A percentile compares a stretch with the other conserved stretches of the same genome.
phyloP scores from a whole-genome alignment of 1,139 yeast genomes.

The Hyphopichia burtonii region DNA sequence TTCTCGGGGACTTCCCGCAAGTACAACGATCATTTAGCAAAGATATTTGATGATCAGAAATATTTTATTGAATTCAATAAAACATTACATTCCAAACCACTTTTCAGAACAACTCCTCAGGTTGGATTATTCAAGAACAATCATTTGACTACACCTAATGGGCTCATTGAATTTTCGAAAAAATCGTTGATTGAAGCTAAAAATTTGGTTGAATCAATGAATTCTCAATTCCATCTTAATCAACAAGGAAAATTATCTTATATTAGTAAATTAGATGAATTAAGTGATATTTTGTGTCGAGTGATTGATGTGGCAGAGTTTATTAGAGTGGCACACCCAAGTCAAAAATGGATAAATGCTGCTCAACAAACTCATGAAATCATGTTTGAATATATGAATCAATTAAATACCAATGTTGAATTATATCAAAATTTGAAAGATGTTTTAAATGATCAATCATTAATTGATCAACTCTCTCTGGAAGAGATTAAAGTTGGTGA shows the following conservation, averaged over 20 bases:
- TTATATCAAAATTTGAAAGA: constrained; percentile 59
- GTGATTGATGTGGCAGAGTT: constrained; percentile 95
- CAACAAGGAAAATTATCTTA: constrained; percentile 50
- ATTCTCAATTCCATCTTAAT: constrained; percentile 35
- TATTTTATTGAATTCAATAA: constrained; percentile 38
- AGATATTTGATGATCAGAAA: constrained; percentile 47
- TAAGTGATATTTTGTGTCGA: constrained; percentile 86
- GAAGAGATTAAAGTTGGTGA: constrained; percentile 87
- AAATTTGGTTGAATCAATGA: constrained; percentile 54
- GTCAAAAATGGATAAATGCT: constrained; percentile 64
- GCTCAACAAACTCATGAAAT: constrained; percentile 88
- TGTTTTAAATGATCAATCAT: constrained; percentile 47
- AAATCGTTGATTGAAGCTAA: constrained; percentile 66
- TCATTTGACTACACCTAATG: constrained; percentile 64
- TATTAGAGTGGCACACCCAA: constrained; percentile 85
- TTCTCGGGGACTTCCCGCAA: background rate
- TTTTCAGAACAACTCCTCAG: constrained; percentile 11
- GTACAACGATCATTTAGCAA: background rate
- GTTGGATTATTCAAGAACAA: constrained; percentile 78
- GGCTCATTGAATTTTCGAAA: constrained; percentile 65
- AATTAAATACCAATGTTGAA: constrained; percentile 79
- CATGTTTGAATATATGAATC: constrained; percentile 93
- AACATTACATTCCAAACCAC: background rate
- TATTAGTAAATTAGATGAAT: constrained; percentile 70
- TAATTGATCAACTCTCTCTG: constrained; percentile 41